Percentiles rank a stretch among this genome's conserved stretches.
These are phyloP conservation scores for Coniferiporia weirii DNA, from an alignment of 1,284 basidiomycete genomes.

Conservation along the genomic window DNA sequence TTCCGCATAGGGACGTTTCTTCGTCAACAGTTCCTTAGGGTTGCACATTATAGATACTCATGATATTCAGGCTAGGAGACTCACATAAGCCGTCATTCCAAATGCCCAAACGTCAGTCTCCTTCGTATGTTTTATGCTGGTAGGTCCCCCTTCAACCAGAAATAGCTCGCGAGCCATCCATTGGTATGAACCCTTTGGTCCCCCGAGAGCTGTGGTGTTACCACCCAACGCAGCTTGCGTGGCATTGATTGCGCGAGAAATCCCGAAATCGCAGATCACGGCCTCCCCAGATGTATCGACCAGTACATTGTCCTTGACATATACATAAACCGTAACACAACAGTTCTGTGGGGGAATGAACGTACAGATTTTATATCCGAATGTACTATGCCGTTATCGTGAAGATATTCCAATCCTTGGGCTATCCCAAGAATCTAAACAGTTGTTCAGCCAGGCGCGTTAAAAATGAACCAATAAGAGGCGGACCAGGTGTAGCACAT, in stretches of 20 bases:
- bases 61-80: too few species aligned
- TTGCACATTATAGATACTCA: too few species aligned
- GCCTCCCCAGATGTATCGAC: neutral
- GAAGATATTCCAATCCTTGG: slow-evolving; percentile 8
- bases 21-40: slow-evolving; percentile 5
- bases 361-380: slow-evolving; percentile 12
- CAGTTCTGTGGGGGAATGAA: neutral
- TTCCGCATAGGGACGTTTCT: neutral
- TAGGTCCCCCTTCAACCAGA: too few species aligned
- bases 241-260: too few species aligned
- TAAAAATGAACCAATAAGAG: too few species aligned
- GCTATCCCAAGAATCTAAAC: too few species aligned
- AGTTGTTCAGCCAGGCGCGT: too few species aligned
- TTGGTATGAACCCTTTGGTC: too few species aligned
- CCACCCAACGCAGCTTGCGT: too few species aligned
- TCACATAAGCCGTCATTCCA: slow-evolving; percentile 11
- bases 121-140: neutral
- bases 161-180: neutral
- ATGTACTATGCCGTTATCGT: neutral
- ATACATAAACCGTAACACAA: neutral
- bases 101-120: slow-evolving; percentile 13
- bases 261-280: too few species aligned
- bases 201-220: too few species aligned
- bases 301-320: slow-evolving; percentile 8
- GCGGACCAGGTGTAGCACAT: too few species aligned